Percentiles rank a stretch among this genome's conserved stretches.
Evolutionary conservation across 768 basidiomycete species (phyloP).

Genomic region (Polyporus arcularius): DNA sequence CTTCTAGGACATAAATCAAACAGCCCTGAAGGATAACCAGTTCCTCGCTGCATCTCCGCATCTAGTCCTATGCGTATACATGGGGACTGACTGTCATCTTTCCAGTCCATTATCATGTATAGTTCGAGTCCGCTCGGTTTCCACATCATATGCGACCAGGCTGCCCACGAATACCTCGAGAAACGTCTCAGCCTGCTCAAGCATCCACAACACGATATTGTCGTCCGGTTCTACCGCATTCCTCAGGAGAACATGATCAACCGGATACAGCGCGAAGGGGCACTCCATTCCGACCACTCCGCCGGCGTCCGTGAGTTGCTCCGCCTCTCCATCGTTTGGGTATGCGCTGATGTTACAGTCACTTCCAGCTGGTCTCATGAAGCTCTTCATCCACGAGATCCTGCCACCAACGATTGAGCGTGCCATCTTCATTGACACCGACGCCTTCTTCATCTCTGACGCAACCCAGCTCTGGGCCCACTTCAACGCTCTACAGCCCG

Average conservation of each 20-base stretch:
- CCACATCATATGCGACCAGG: conserved; percentile 43
- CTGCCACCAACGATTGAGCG: conserved; percentile 43
- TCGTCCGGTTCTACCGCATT: conserved; percentile 44
- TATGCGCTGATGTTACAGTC: neutral
- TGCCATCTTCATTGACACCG: conserved; percentile 54
- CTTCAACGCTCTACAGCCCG: conserved; percentile 36
- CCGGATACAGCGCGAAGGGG: conserved; percentile 47
- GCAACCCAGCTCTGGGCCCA: conserved; percentile 47
- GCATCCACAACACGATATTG: conserved; percentile 38
- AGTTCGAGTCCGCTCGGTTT: conserved; percentile 21
- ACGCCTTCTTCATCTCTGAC: conserved; percentile 51
- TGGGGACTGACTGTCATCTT: neutral
- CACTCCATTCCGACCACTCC: conserved; percentile 46
- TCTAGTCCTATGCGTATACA: neutral
- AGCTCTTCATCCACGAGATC: conserved; percentile 54
- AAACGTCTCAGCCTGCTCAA: conserved; percentile 40
- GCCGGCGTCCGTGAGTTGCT: conserved; percentile 47
- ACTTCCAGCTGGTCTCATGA: conserved; percentile 48
- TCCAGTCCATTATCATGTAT: conserved; percentile 28
- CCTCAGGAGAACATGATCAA: conserved; percentile 43
- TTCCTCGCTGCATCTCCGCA: too few relatives aligned
- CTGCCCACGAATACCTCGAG: conserved; percentile 41
- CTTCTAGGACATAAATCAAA: neutral
- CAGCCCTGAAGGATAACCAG: too few relatives aligned
- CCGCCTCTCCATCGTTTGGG: neutral